phyloP scores from a whole-genome alignment of 345 rosid genomes.

The Physaria fendleri region DNA sequence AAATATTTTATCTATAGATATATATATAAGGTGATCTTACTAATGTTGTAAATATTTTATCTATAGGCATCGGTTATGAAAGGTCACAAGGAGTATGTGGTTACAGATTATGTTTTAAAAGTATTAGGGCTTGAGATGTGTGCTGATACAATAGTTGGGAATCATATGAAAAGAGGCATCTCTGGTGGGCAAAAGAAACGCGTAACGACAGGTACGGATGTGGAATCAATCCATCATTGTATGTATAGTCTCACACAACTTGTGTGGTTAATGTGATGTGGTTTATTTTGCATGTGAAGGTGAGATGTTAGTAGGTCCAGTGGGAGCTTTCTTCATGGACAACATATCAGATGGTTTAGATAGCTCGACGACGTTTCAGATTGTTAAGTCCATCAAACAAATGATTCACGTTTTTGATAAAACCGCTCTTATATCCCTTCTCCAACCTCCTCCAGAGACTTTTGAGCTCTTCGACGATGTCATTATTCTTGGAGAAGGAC shows the following conservation, averaged over 20 bases:
- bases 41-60: neutral
- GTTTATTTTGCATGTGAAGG: constrained; percentile 36
- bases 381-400: constrained; percentile 55
- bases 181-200: constrained; percentile 74
- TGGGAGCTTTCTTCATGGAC: constrained; percentile 65
- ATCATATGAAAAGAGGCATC: constrained; percentile 56
- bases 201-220: constrained; percentile 53
- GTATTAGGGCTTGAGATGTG: constrained; percentile 57
- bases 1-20: too few species aligned
- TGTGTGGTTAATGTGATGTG: neutral
- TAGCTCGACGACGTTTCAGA: constrained; percentile 68
- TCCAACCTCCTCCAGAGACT: constrained; percentile 81
- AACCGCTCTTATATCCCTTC: constrained; percentile 69
- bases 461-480: constrained; percentile 69
- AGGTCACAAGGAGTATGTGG: constrained; percentile 42
- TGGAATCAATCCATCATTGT: too few species aligned
- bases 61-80: constrained; percentile 45
- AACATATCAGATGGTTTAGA: constrained; percentile 79
- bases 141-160: constrained; percentile 60
- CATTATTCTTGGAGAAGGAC: constrained; percentile 63
- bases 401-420: constrained; percentile 43
- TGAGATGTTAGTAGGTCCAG: constrained; percentile 71
- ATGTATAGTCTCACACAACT: too few species aligned
- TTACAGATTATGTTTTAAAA: constrained; percentile 59
- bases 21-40: too few species aligned